phyloP scores from a whole-genome alignment of 176 grass and related monocot species.

The Cymbopogon citratus region DNA sequence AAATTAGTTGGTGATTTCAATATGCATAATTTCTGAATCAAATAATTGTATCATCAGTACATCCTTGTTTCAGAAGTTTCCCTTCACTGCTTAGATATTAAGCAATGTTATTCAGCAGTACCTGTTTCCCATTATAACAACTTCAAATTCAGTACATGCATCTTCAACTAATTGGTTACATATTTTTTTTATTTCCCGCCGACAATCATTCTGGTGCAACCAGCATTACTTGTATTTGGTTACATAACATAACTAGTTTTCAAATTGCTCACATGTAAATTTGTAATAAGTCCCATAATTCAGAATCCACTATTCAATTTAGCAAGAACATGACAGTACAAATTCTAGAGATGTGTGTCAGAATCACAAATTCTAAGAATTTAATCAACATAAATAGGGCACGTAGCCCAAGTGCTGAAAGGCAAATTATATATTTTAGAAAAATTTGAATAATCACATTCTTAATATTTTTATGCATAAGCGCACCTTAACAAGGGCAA shows the following conservation, averaged over 20 bases:
- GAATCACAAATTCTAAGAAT: background rate
- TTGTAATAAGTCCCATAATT: background rate
- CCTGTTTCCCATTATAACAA: constrained; percentile 14
- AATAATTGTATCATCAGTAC: background rate
- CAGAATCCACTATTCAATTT: background rate
- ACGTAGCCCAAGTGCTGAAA: background rate
- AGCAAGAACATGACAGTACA: background rate
- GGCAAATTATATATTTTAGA: background rate
- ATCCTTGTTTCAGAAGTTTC: constrained; percentile 13
- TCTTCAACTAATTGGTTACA: background rate
- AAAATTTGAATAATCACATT: background rate
- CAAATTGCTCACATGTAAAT: background rate
- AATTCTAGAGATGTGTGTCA: background rate
- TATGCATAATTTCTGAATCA: background rate
- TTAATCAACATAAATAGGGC: background rate
- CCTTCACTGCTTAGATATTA: too few species aligned
- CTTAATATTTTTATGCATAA: background rate
- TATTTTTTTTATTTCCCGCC: background rate
- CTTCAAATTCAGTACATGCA: background rate
- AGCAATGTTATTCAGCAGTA: background rate
- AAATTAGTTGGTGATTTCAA: background rate
- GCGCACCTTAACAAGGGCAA: constrained; percentile 87
- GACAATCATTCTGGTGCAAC: background rate
- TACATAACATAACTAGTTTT: background rate
- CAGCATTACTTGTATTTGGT: background rate